Conservation (phyloP, 805 yeast species). For the Zygoascus flipseniorum region DNA sequence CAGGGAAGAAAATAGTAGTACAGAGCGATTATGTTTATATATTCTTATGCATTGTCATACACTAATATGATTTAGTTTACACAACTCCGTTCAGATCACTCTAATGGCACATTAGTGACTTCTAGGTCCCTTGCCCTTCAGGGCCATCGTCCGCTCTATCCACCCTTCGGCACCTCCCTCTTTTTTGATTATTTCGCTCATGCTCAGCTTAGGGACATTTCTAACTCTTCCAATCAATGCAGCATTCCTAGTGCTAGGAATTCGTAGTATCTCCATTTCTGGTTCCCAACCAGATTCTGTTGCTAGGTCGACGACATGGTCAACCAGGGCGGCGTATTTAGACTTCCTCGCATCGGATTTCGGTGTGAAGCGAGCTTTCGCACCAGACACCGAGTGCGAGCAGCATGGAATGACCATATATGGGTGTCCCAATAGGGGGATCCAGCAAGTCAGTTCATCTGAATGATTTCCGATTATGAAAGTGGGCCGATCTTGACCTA, state of each 20-base stretch:
- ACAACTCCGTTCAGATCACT: background rate
- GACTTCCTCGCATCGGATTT: constrained; percentile 36
- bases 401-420: constrained; percentile 94
- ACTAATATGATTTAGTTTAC: background rate
- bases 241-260: constrained; percentile 90
- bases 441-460: constrained; percentile 93
- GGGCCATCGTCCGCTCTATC: constrained; percentile 70
- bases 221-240: constrained; percentile 68
- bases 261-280: constrained; percentile 78
- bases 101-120: constrained; percentile 40
- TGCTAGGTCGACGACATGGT: constrained; percentile 69
- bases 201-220: constrained; percentile 20
- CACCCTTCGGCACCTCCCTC: constrained; percentile 92
- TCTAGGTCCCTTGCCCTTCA: constrained; percentile 65
- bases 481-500: constrained; percentile 43
- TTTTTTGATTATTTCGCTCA: constrained; percentile 46
- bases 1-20: background rate
- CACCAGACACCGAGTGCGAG: constrained; percentile 79
- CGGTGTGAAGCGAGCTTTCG: constrained; percentile 51
- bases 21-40: background rate
- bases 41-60: background rate
- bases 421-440: constrained; percentile 70
- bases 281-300: constrained; percentile 71
- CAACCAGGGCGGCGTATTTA: constrained; percentile 78
- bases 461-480: constrained; percentile 92